Evolutionary conservation across 768 basidiomycete species (phyloP).

Genomic region (Kwoniella heveanensis): DNA sequence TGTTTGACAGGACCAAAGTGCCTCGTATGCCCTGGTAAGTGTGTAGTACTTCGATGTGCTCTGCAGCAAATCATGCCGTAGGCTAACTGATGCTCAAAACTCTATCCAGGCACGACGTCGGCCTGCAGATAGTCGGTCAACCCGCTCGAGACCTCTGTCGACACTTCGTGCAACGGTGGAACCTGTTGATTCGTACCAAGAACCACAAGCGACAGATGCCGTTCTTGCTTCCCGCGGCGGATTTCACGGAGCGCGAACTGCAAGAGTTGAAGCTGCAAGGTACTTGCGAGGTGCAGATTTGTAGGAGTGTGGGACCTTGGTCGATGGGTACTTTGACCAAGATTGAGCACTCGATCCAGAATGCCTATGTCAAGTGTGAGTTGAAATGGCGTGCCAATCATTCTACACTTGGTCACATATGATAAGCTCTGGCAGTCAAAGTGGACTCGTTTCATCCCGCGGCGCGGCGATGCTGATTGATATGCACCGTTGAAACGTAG

Average conservation of each 20-base stretch:
- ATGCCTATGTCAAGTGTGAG: slow-evolving; percentile 84
- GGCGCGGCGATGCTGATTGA: background rate
- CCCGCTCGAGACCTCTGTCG: slow-evolving; percentile 91
- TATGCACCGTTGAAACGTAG: slow-evolving; percentile 56
- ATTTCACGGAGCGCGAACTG: slow-evolving; percentile 81
- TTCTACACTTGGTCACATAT: no score
- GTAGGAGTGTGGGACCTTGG: slow-evolving; percentile 93
- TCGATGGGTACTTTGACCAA: slow-evolving; percentile 84
- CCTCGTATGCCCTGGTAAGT: slow-evolving; percentile 94
- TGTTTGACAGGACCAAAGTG: slow-evolving; percentile 86
- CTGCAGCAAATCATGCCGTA: background rate
- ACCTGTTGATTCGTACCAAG: slow-evolving; percentile 56
- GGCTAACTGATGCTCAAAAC: slow-evolving; percentile 1
- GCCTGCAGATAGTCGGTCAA: slow-evolving; percentile 91
- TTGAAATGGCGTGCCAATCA: no score
- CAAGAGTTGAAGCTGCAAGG: slow-evolving; percentile 80
- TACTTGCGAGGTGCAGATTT: slow-evolving; percentile 96
- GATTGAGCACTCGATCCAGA: slow-evolving; percentile 89
- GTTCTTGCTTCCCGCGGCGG: slow-evolving; percentile 88
- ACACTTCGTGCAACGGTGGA: slow-evolving; percentile 81
- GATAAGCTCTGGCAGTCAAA: no score
- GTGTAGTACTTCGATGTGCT: background rate
- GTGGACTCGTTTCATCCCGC: no score
- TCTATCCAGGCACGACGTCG: slow-evolving; percentile 83
- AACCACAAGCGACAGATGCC: slow-evolving; percentile 92